Conservation (phyloP, 208 protist genomes). For the Novymonas esmeraldas region DNA sequence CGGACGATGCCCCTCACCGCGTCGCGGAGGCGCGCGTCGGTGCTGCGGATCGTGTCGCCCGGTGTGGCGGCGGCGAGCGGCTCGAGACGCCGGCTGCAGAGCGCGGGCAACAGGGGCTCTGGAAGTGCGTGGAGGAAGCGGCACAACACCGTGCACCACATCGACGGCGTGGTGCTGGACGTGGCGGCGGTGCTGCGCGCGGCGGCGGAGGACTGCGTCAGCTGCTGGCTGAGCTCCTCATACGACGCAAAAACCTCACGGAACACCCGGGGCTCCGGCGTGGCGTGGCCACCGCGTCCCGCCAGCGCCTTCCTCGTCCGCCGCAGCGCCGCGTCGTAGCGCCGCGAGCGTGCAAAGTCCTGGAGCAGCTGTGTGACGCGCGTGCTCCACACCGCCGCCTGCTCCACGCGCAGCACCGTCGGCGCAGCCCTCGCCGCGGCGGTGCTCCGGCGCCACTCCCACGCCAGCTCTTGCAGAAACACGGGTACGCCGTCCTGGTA, state of each 20-base stretch:
- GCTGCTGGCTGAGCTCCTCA: not conserved
- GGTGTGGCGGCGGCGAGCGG: constrained; percentile 9
- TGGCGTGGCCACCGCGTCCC: not conserved
- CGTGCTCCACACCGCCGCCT: constrained; percentile 15
- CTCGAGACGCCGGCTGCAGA: constrained; percentile 54
- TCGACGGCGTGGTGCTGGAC: constrained; percentile 6
- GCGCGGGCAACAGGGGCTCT: constrained; percentile 39
- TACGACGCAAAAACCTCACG: constrained; percentile 14
- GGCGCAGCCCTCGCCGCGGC: not conserved
- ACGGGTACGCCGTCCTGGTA: constrained; percentile 53
- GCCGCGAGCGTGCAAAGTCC: constrained; percentile 10
- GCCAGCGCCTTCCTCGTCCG: constrained; percentile 1
- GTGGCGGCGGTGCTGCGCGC: not conserved
- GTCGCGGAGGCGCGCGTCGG: not conserved
- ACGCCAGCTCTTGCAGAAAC: constrained; percentile 54
- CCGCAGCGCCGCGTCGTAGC: constrained; percentile 16
- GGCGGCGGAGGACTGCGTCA: not conserved
- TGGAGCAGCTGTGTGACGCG: constrained; percentile 9
- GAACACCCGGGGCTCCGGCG: constrained; percentile 9
- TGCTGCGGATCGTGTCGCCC: not conserved
- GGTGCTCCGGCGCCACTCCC: constrained; percentile 23
- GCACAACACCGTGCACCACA: constrained; percentile 37
- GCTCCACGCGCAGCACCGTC: constrained; percentile 3
- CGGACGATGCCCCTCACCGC: not conserved
- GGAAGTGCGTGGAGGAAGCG: constrained; percentile 44